These are phyloP conservation scores for Rhodotorula babjevae DNA, from an alignment of 768 basidiomycete species.

Conservation along the genomic window DNA sequence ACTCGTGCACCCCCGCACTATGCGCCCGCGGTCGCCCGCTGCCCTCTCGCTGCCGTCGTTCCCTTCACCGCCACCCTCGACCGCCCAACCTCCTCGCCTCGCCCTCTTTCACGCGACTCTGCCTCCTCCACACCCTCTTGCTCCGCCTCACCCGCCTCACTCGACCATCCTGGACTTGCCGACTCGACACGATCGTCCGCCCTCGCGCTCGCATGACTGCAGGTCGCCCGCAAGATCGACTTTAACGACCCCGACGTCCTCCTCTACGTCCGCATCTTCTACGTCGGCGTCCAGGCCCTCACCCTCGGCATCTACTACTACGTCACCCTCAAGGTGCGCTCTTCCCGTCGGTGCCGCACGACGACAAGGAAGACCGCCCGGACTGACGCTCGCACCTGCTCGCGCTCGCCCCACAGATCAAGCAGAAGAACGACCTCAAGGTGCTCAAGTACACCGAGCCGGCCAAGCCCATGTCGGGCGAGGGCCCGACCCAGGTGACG, in stretches of 20 bases:
- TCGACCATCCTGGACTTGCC: background rate
- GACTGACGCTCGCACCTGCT: too few species aligned
- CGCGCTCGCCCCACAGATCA: slow-evolving; percentile 58
- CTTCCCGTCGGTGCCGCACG: background rate
- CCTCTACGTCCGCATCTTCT: slow-evolving; percentile 74
- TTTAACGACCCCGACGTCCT: slow-evolving; percentile 83
- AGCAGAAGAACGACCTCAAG: slow-evolving; percentile 89
- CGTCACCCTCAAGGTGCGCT: slow-evolving; percentile 61
- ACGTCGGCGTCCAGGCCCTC: slow-evolving; percentile 67
- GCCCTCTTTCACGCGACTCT: background rate
- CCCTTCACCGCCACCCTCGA: too few species aligned
- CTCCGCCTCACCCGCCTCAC: too few species aligned
- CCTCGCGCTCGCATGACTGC: background rate
- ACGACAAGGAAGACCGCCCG: background rate
- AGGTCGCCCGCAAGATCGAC: slow-evolving; percentile 84
- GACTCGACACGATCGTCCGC: background rate
- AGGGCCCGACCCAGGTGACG: slow-evolving; percentile 57
- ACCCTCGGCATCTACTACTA: slow-evolving; percentile 75
- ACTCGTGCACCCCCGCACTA: too few species aligned
- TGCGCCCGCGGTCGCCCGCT: too few species aligned
- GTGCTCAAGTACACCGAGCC: slow-evolving; percentile 93
- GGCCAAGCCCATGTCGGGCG: slow-evolving; percentile 56
- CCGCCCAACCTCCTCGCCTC: too few species aligned
- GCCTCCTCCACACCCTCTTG: too few species aligned
- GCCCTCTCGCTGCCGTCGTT: too few species aligned